Evolutionary conservation across 2,329 filamentous ascomycete species (phyloP).

Genomic region (Cladosporium sp.): DNA sequence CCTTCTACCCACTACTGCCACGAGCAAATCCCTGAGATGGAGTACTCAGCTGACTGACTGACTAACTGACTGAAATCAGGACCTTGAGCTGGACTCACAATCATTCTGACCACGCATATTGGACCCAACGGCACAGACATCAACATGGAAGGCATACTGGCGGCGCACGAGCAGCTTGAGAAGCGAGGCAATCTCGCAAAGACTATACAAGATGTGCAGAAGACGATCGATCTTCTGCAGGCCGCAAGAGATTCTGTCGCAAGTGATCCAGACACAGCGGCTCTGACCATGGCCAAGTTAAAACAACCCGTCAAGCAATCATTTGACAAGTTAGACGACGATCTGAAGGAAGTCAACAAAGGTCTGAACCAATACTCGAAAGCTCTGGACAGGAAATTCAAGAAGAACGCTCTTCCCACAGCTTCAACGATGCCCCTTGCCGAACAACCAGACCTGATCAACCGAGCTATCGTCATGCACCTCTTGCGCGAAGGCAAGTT

Average conservation of each 20-base stretch:
- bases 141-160: constrained; percentile 62
- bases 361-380: constrained; percentile 81
- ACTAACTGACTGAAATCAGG: background rate
- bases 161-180: constrained; percentile 69
- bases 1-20: too few species aligned
- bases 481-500: constrained; percentile 93
- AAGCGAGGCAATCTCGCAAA: constrained; percentile 65
- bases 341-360: constrained; percentile 77
- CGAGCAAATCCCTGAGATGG: background rate
- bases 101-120: background rate
- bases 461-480: constrained; percentile 94
- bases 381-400: constrained; percentile 74
- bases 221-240: constrained; percentile 72
- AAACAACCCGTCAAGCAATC: constrained; percentile 80
- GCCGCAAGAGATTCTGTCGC: constrained; percentile 70
- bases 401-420: constrained; percentile 65
- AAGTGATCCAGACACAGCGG: constrained; percentile 64
- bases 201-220: constrained; percentile 74
- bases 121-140: background rate
- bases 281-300: constrained; percentile 73
- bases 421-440: constrained; percentile 77
- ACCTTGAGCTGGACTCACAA: constrained; percentile 11
- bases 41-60: background rate
- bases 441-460: constrained; percentile 71
- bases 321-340: constrained; percentile 74